Percentiles rank a stretch among this genome's conserved stretches.
Evolutionary conservation across 345 rosid species (phyloP).

Genomic region (Populus nigra): DNA sequence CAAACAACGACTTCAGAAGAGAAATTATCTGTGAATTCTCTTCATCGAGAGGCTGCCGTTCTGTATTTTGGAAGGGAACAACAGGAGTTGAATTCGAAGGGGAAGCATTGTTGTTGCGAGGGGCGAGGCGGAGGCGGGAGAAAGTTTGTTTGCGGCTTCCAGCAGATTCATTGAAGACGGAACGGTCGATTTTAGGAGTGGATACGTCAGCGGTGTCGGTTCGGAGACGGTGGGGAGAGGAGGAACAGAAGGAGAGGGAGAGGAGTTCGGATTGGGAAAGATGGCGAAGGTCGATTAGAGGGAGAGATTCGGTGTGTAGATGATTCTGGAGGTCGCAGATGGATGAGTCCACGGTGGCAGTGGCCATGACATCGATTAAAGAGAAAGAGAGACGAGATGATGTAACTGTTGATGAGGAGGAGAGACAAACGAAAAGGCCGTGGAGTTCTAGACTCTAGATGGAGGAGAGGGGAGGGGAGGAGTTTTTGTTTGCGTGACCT

Average conservation of each 20-base stretch:
- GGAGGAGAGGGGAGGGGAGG: neutral
- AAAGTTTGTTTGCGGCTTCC: constrained; percentile 92
- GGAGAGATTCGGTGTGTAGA: constrained; percentile 40
- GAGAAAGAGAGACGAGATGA: neutral
- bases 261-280: constrained; percentile 57
- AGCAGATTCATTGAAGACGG: constrained; percentile 94
- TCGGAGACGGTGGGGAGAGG: constrained; percentile 24
- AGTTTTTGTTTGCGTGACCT: neutral
- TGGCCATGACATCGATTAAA: constrained; percentile 38
- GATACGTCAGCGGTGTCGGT: constrained; percentile 42
- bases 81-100: constrained; percentile 17
- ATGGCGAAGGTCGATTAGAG: constrained; percentile 60
- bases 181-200: constrained; percentile 76
- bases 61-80: constrained; percentile 22
- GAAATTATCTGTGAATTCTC: constrained; percentile 49
- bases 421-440: neutral
- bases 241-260: constrained; percentile 44
- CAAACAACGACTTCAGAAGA: constrained; percentile 59
- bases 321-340: constrained; percentile 15
- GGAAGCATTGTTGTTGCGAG: constrained; percentile 39
- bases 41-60: constrained; percentile 29
- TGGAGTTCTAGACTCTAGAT: too few relatives aligned
- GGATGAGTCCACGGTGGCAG: constrained; percentile 30
- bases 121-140: constrained; percentile 75
- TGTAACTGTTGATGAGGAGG: neutral